Conservation (phyloP, 176 grass and related monocot genomes). For the Raddia distichophylla region DNA sequence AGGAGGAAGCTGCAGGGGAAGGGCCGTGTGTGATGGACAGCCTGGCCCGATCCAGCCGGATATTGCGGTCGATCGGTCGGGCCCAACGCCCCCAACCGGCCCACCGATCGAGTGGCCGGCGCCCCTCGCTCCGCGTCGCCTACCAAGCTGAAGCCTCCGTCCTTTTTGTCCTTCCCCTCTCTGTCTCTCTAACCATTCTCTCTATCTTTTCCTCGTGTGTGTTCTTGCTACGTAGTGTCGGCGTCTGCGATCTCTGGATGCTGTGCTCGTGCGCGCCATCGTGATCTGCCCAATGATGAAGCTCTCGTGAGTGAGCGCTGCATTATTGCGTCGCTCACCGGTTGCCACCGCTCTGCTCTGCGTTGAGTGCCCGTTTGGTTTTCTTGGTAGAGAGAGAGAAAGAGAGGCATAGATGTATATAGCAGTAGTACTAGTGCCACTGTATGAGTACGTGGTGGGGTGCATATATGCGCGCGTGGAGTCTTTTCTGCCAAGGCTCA, state of each 20-base stretch:
- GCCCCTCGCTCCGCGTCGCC: neutral
- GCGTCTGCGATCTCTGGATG: neutral
- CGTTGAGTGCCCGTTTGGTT: neutral
- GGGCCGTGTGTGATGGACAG: neutral
- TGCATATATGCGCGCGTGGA: too few species aligned
- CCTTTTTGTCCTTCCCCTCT: neutral
- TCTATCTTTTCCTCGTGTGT: too few species aligned
- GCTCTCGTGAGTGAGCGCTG: neutral
- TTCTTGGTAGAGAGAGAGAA: neutral
- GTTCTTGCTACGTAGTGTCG: too few species aligned
- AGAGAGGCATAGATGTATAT: too few species aligned
- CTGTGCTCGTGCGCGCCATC: neutral
- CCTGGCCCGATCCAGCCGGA: neutral
- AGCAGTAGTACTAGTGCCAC: too few species aligned
- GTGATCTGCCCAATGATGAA: slow-evolving; percentile 4
- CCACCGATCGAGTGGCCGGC: neutral
- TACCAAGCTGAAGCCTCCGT: neutral
- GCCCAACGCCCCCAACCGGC: neutral
- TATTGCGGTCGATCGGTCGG: neutral
- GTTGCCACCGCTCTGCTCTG: neutral
- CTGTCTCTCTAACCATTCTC: neutral
- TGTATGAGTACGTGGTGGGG: neutral
- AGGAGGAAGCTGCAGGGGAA: fast-evolving
- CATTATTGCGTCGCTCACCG: neutral
- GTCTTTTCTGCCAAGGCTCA: neutral